Base-by-base conservation (phyloP, 768 basidiomycete genomes). In the Lanmaoa rubissima region DNA sequence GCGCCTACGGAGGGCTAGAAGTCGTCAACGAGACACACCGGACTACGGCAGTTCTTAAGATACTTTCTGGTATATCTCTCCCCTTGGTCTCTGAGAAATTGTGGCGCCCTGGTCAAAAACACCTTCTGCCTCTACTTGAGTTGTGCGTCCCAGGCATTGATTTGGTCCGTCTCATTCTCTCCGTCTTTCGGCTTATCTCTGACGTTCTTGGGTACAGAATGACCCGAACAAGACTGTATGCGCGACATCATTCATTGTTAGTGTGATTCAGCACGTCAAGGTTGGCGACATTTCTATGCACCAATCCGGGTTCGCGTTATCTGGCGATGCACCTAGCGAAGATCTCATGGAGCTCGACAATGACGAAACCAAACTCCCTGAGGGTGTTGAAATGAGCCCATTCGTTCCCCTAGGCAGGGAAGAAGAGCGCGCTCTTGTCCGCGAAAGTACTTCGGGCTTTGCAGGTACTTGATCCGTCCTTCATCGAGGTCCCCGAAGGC, bases 21-120 rank as follows among this genome's bases (percentile, higher is more conserved):
- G 86, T 88, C 12, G 82, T 98, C 17, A 94, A 95, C 61, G 95
- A 98, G 78, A 98, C 96, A 0, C 93, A 97, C 69, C 78, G 95
- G 40, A 97, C 95, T 5, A 94, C 93, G 2, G 91, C 95, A 1
- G 92, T 93, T 11, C 78, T 98, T 44, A 91, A 88, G 50, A 89
- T 90, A 69, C 80, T 98, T 31, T 82, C 89, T 19, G 86, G 84
- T 2, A 83, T 94, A 28, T 77, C 91, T 17, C 79, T 87, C 5
- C 87, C 92, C 11, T 72, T 98, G 17, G 82, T 90, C 3, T 85
- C 84, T 4, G 90, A 94, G 66, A 82, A 76, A 26, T 66, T 89
- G 31, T 97, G 92, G 87, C 77, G 90, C 5, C 84, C 86, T 9
- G 95, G 96, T 0, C 93, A 93, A 69, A 92, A 91, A 68, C 90